These are phyloP conservation scores for Puya raimondii DNA, from an alignment of 176 grass and related monocot species.

Conservation along the genomic window DNA sequence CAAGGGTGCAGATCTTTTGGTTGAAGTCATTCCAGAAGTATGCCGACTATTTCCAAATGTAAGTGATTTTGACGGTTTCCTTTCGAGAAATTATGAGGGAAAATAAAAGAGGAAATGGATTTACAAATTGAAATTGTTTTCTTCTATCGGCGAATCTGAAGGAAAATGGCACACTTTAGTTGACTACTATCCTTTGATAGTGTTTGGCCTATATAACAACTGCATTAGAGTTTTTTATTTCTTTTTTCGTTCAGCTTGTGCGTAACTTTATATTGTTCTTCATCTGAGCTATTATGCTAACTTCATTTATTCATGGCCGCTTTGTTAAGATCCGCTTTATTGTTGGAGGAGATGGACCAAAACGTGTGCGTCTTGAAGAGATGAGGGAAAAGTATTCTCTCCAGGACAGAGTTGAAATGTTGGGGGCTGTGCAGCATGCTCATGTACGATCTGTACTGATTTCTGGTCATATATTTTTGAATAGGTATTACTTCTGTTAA, in stretches of 20 bases:
- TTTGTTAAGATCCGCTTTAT: slow-evolving; percentile 68
- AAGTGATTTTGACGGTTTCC: slow-evolving; percentile 20
- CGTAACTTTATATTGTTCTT: too few species aligned
- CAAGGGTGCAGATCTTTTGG: slow-evolving; percentile 91
- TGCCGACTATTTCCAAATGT: slow-evolving; percentile 84
- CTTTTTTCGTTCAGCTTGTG: too few species aligned
- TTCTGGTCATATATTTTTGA: slow-evolving; percentile 93
- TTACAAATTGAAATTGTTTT: neutral
- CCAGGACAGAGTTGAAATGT: slow-evolving; percentile 94
- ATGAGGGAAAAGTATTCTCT: slow-evolving; percentile 97
- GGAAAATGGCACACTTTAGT: too few species aligned
- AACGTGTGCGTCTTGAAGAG: slow-evolving; percentile 86
- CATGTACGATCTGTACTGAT: slow-evolving; percentile 90
- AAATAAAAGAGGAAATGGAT: neutral
- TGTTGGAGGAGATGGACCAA: slow-evolving; percentile 94
- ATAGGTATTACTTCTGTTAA: slow-evolving; percentile 42
- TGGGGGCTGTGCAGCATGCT: slow-evolving; percentile 93
- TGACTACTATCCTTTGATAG: too few species aligned
- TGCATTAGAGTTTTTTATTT: too few species aligned
- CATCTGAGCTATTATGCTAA: too few species aligned
- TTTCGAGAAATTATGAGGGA: neutral
- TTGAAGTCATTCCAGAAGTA: slow-evolving; percentile 94
- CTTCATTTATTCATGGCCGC: neutral
- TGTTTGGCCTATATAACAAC: too few species aligned
- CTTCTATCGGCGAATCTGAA: neutral